Conservation (phyloP, 75 land plant genomes). For the Pinus albicaulis region DNA sequence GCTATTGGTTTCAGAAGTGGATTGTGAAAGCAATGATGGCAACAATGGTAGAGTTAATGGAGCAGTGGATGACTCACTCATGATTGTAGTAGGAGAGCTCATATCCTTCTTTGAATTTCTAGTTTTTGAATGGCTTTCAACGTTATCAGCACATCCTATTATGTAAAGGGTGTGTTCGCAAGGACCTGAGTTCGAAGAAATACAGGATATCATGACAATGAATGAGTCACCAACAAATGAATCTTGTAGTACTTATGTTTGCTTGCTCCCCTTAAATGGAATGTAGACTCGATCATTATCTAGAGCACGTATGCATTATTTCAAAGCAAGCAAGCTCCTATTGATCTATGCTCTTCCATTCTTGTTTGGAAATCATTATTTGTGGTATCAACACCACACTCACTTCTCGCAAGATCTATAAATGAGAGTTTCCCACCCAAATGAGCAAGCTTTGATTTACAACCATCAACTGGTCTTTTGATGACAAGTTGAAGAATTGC, state of each 20-base stretch:
- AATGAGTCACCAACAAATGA: constrained; percentile 94
- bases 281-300: constrained; percentile 56
- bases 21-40: background rate
- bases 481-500: constrained; percentile 96
- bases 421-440: constrained; percentile 89
- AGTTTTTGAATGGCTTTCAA: constrained; percentile 94
- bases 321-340: constrained; percentile 92
- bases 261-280: constrained; percentile 95
- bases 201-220: constrained; percentile 61
- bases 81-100: constrained; percentile 21
- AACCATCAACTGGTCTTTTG: constrained; percentile 70
- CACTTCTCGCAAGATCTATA: constrained; percentile 97
- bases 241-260: constrained; percentile 95
- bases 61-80: constrained; percentile 39
- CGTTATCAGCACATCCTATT: constrained; percentile 98
- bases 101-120: constrained; percentile 13
- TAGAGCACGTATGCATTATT: constrained; percentile 76
- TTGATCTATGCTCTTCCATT: constrained; percentile 99
- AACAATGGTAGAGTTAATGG: constrained; percentile 22
- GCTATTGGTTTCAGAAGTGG: constrained; percentile 17
- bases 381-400: constrained; percentile 98
- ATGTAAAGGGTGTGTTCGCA: constrained; percentile 98
- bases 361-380: constrained; percentile 98
- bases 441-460: constrained; percentile 55
- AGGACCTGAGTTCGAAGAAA: constrained; percentile 69